Evolutionary conservation across 768 basidiomycete genomes (phyloP), one percentile per base, ranked within the genome.

Genomic region (Chalciporus pseudorubinellus): DNA sequence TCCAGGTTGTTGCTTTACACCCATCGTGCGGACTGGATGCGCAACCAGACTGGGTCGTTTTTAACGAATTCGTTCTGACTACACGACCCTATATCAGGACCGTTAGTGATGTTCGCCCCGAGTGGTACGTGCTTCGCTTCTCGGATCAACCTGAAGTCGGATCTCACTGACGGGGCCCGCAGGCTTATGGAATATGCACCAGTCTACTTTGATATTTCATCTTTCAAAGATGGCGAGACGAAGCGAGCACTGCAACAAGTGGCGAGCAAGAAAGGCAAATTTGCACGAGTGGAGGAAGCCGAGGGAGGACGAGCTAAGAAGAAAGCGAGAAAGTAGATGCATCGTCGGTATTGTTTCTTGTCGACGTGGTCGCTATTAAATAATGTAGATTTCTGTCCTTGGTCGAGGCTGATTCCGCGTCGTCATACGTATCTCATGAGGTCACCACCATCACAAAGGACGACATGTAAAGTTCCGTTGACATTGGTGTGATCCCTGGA

Each of bases 31-130:
- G 92, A 26, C 72, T 97, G 41, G 89, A 92, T 55, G 82, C 82
- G 11, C 85, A 86, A 51, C 94, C 94, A 3, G 92, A 94, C 60
- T 95, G 92, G 93, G 91, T 95, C 3, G 66, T 91, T 9, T 94
- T 89, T 76, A 92, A 95, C 63, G 94, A 95, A 71, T 99, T 98
- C 59, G 92, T 98, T 10, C 71, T 98, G 58, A 98, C 95, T 7
- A 90, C 91, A 6, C 72, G 85, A 43, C 85, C 81, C 53, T 98
- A 88, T 63, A 94, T 99, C 63, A 84, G 97, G 24, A 95, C 91
- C 0, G 92, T 95, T 18, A 85, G 94, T 0, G 92, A 93, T 48
- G 80, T 95, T 49, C 76, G 80, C 63, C 79, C 87, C 3, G 93
- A 95, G 62, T 98, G 97, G 93, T 91, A 64, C 39, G 77, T 71